A percentile compares a stretch with the other conserved stretches of the same genome.
These are phyloP conservation scores for Gliomastix tumulicola DNA, from an alignment of 2,329 filamentous ascomycete genomes.

Conservation along the genomic window DNA sequence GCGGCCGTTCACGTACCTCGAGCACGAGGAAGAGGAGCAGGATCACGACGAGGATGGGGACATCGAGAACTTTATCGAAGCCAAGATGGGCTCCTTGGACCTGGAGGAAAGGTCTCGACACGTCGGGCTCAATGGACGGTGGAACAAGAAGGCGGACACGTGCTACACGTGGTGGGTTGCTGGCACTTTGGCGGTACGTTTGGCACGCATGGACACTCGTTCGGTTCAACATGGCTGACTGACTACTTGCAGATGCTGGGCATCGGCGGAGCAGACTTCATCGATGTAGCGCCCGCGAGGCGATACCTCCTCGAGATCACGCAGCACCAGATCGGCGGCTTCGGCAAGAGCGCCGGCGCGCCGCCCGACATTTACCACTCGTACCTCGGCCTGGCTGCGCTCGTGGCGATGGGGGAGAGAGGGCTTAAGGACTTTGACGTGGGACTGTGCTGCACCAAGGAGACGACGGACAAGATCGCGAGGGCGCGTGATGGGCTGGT, in stretches of 20 bases:
- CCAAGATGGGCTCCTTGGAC: constrained; percentile 24
- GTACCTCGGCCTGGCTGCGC: constrained; percentile 76
- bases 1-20: constrained; percentile 57
- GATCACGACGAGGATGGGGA: constrained; percentile 36
- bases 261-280: constrained; percentile 45
- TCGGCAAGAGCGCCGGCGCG: constrained; percentile 63
- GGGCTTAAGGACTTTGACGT: constrained; percentile 67
- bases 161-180: constrained; percentile 94
- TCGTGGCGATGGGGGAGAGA: constrained; percentile 66
- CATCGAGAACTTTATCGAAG: constrained; percentile 27
- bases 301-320: constrained; percentile 78
- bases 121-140: constrained; percentile 81
- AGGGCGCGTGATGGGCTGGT: constrained; percentile 33
- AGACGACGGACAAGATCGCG: constrained; percentile 43
- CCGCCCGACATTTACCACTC: constrained; percentile 80
- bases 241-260: constrained; percentile 44
- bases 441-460: constrained; percentile 65
- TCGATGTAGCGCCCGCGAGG: constrained; percentile 55
- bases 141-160: constrained; percentile 88
- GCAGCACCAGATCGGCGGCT: constrained; percentile 79
- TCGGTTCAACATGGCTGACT: too few relatives aligned
- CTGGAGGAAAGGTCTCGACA: constrained; percentile 28
- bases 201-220: too few relatives aligned
- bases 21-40: constrained; percentile 33
- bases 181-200: constrained; percentile 48